A percentile compares a stretch with the other conserved stretches of the same genome.
Evolutionary conservation across 306 rosid genomes (phyloP).

Genomic region (Abrus precatorius): DNA sequence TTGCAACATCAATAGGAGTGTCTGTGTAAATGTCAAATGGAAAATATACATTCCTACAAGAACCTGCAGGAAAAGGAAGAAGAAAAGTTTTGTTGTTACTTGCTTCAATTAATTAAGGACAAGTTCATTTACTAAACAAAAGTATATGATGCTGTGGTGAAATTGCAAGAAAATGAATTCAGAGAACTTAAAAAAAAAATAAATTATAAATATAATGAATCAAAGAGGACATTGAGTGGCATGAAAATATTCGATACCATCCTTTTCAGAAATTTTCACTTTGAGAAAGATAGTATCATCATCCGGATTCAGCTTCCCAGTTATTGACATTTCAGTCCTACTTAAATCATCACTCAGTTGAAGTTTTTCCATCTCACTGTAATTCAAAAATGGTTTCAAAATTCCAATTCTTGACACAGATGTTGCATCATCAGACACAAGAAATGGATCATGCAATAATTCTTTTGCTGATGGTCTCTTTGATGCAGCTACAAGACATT

Average conservation of each 20-base stretch:
- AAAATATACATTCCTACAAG: constrained; percentile 76
- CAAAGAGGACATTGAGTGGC: constrained; percentile 11
- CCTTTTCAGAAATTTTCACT: constrained; percentile 74
- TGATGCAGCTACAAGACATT: constrained; percentile 72
- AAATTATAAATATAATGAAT: background rate
- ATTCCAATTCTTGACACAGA: constrained; percentile 48
- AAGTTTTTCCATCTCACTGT: constrained; percentile 68
- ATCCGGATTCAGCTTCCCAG: constrained; percentile 87
- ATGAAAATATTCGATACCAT: constrained; percentile 60
- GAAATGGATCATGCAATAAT: constrained; percentile 77
- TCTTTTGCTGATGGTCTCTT: constrained; percentile 79
- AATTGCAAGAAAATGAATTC: constrained; percentile 7
- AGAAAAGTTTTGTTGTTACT: constrained; percentile 32
- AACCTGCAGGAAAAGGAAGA: constrained; percentile 60
- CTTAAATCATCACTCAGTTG: constrained; percentile 48
- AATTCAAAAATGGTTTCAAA: constrained; percentile 76
- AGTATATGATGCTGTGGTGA: background rate
- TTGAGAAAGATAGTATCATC: constrained; percentile 78
- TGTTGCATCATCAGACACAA: constrained; percentile 54
- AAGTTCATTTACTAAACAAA: background rate
- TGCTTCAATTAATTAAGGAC: background rate
- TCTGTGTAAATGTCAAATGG: constrained; percentile 81
- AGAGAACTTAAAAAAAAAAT: background rate
- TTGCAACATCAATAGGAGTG: constrained; percentile 83
- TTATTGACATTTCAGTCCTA: constrained; percentile 81